Evolutionary conservation across 2,329 filamentous ascomycete genomes (phyloP).

Genomic region (Penicillium sp.): DNA sequence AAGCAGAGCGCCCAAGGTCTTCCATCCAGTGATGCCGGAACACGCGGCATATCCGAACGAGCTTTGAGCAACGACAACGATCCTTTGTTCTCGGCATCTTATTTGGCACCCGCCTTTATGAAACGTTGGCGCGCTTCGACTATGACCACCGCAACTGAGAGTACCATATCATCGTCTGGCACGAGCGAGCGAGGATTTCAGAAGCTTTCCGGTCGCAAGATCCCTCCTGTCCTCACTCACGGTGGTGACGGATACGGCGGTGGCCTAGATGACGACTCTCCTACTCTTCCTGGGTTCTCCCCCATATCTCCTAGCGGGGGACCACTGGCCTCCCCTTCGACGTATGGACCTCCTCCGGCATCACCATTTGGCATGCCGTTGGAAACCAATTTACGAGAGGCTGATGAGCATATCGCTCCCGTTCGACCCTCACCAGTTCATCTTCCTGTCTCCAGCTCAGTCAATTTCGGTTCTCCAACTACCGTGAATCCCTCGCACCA

Average conservation of each 20-base stretch:
- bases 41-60: constrained; percentile 35
- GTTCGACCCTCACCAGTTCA: constrained; percentile 45
- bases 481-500: constrained; percentile 27
- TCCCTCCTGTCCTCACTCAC: constrained; percentile 46
- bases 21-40: constrained; percentile 24
- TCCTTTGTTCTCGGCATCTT: constrained; percentile 39
- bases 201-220: constrained; percentile 49
- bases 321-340: constrained; percentile 20
- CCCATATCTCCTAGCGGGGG: constrained; percentile 25
- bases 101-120: constrained; percentile 40
- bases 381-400: constrained; percentile 32
- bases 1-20: constrained; percentile 22
- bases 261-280: constrained; percentile 31
- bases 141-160: constrained; percentile 35
- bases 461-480: constrained; percentile 25
- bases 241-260: constrained; percentile 49
- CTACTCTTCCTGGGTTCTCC: constrained; percentile 26
- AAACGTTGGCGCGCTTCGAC: constrained; percentile 42
- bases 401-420: constrained; percentile 31
- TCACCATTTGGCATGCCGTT: constrained; percentile 31
- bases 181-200: constrained; percentile 49
- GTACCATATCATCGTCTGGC: constrained; percentile 32
- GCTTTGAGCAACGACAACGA: constrained; percentile 38
- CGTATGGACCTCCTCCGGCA: constrained; percentile 28
- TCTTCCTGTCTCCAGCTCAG: constrained; percentile 40